Evolutionary conservation across 176 grass and related monocot genomes (phyloP).

Genomic region (Elaeis guineensis): DNA sequence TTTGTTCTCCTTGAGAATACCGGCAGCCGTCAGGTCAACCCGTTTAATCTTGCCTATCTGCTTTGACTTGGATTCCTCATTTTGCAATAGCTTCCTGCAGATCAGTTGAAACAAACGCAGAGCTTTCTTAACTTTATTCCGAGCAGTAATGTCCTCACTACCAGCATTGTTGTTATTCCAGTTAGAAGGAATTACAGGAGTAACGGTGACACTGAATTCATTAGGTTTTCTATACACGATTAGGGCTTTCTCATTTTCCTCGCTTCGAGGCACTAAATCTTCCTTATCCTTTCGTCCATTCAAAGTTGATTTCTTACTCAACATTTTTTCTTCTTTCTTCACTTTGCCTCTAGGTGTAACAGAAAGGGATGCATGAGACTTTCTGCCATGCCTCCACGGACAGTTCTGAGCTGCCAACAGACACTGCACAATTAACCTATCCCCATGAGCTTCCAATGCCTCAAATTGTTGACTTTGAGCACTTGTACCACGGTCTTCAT

Average conservation of each 20-base stretch:
- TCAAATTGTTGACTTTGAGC: slow-evolving; percentile 11
- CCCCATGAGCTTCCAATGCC: slow-evolving; percentile 2
- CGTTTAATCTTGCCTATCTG: slow-evolving; percentile 16
- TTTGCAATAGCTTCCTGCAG: slow-evolving; percentile 10
- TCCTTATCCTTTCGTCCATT: slow-evolving; percentile 2
- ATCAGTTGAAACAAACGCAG: slow-evolving; percentile 23
- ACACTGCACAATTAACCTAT: slow-evolving; percentile 32
- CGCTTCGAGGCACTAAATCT: slow-evolving; percentile 17
- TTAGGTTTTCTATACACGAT: slow-evolving; percentile 19
- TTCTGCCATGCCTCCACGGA: slow-evolving; percentile 38
- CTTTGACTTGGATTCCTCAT: slow-evolving; percentile 20
- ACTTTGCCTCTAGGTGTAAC: slow-evolving; percentile 16
- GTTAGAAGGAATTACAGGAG: slow-evolving; percentile 11
- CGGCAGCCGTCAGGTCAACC: slow-evolving; percentile 42
- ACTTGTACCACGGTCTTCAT: slow-evolving; percentile 7
- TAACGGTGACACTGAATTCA: slow-evolving; percentile 21
- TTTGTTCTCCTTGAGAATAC: slow-evolving; percentile 32
- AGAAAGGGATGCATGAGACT: slow-evolving; percentile 2
- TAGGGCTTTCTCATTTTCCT: slow-evolving; percentile 22
- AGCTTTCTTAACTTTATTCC: slow-evolving; percentile 29
- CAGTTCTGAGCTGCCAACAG: slow-evolving; percentile 39
- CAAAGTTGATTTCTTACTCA: slow-evolving; percentile 3
- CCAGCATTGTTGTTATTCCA: slow-evolving; percentile 8
- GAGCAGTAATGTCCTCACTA: slow-evolving; percentile 17
- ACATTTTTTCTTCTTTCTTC: slow-evolving; percentile 19